Percentiles rank a stretch among this genome's conserved stretches.
phyloP scores from a whole-genome alignment of 2,329 filamentous ascomycete species.

The Sporothrix variecibatus region DNA sequence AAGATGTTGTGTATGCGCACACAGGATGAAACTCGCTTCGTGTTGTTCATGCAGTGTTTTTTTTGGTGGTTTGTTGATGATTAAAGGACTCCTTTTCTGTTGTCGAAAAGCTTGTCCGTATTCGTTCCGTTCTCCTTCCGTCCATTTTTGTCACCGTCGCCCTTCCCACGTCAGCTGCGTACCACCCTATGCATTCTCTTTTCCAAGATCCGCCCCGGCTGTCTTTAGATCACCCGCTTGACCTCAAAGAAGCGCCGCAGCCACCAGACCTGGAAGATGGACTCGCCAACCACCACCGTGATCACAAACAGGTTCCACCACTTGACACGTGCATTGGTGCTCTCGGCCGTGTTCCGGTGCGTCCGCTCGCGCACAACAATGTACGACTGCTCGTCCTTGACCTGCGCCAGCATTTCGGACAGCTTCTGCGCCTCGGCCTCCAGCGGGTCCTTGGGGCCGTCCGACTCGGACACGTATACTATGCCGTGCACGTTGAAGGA shows the following conservation, averaged over 20 bases:
- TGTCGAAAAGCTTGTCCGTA: neutral
- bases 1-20: neutral
- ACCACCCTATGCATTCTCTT: neutral
- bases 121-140: neutral
- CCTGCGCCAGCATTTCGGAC: constrained; percentile 81
- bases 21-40: neutral
- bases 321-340: constrained; percentile 95
- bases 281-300: constrained; percentile 82
- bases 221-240: constrained; percentile 62
- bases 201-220: neutral
- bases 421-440: constrained; percentile 87
- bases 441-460: constrained; percentile 81
- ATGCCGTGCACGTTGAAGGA: constrained; percentile 99
- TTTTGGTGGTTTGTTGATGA: neutral
- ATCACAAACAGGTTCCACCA: constrained; percentile 99
- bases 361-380: constrained; percentile 93
- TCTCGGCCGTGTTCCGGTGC: constrained; percentile 97
- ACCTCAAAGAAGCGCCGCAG: constrained; percentile 97
- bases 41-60: constrained; percentile 8
- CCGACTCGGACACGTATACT: constrained; percentile 90
- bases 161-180: neutral
- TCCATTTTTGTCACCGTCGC: neutral
- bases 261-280: constrained; percentile 99
- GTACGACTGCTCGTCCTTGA: constrained; percentile 98
- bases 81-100: neutral